Conservation (phyloP, 2,329 filamentous ascomycete species). For the Fusarium vanettenii region DNA sequence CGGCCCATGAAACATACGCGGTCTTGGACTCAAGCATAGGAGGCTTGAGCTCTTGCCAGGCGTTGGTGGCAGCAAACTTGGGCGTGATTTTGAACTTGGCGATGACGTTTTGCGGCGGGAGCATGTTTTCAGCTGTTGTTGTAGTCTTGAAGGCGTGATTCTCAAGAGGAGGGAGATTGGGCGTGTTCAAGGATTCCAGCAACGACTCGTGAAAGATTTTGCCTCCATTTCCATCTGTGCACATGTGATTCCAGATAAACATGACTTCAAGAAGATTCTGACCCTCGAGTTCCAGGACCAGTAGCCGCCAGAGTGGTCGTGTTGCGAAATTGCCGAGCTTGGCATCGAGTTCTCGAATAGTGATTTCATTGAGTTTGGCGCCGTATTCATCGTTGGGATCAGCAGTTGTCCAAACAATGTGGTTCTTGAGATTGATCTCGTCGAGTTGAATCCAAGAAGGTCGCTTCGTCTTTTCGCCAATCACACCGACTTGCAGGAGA, state of each 20-base stretch:
- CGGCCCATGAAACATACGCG: neutral
- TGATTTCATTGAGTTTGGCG: neutral
- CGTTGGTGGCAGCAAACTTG: neutral
- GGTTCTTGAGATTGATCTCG: neutral
- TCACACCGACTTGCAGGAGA: neutral
- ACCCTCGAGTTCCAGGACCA: neutral
- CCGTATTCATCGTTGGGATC: neutral
- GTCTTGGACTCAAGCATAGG: neutral
- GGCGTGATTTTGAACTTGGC: neutral
- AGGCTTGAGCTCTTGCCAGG: neutral
- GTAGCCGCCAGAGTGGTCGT: neutral
- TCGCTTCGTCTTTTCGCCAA: neutral
- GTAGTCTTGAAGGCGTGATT: neutral
- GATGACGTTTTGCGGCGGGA: neutral
- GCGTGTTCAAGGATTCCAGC: slow-evolving; percentile 10
- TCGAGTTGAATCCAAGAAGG: neutral
- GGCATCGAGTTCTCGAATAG: neutral
- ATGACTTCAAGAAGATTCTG: slow-evolving; percentile 9
- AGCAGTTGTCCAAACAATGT: neutral
- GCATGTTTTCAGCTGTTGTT: neutral
- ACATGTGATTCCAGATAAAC: slow-evolving; percentile 21
- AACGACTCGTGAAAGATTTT: slow-evolving; percentile 27
- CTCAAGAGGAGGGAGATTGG: neutral
- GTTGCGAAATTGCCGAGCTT: neutral
- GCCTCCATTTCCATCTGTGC: slow-evolving; percentile 17